Base-by-base conservation (phyloP, 1,139 yeast species). In the Saccharomycopsis hybrid region DNA sequence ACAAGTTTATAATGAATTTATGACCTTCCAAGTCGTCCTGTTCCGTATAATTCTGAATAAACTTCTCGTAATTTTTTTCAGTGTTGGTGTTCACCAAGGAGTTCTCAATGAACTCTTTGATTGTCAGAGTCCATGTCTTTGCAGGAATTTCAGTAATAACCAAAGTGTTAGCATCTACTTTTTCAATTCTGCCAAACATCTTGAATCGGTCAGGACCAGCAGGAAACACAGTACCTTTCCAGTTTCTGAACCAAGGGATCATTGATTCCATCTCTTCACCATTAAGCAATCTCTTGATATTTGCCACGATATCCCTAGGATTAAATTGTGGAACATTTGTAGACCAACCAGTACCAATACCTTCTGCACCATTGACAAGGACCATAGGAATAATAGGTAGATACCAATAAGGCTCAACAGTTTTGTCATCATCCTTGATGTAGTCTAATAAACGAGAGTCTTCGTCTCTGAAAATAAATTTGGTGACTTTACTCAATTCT, bases 341-440 rank as follows among this genome's bases (percentile, higher is more conserved):
- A 55, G 96, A 87, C 97, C 98, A 94, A 59, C 98, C 99, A 47
- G 98, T 90, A 58, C 99, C 99, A 65, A 94, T 94, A 69, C 99
- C 99, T 68, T 94, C 98, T 7, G 94, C 76, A 52, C 99, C 99
- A 64, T 94, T 94, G 5, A 94, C 96, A 55, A 94, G 73, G 33
- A 92, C 65, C 89, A 89, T 87, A 3, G 99, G 99, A 47, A 94
- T 61, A 28, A 94, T 81, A 1, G 99, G 99, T 37, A 87, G 72
- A 64, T 89, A 94, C 92, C 95, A 88, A 61, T 87, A 90, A 0
- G 99, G 99, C 64, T 94, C 98, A 27, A 92, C 96, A 0, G 94
- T 82, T 58, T 80, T 82, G 59, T 89, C 97, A 68, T 94, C 98
- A 65, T 90, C 98, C 64, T 88, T 92, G 55, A 89, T 72, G 64